phyloP scores from a whole-genome alignment of 108 stramenopile genomes.

The Nitzschia palea region DNA sequence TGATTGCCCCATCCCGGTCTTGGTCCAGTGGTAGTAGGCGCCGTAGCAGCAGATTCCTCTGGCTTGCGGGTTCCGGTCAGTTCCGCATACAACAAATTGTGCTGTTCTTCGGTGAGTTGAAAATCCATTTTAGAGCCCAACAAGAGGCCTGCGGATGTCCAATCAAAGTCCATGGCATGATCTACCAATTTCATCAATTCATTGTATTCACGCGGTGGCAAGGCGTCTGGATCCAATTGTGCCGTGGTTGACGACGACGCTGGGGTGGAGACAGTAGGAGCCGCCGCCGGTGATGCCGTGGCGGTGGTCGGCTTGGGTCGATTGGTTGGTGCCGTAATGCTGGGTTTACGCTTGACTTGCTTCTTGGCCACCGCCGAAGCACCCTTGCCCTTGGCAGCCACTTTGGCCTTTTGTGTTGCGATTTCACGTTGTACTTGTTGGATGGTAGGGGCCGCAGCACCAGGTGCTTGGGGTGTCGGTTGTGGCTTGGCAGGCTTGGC shows the following conservation, averaged over 20 bases:
- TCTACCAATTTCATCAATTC: conserved; percentile 75
- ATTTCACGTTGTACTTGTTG: conserved; percentile 31
- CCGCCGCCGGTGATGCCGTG: conserved; percentile 4
- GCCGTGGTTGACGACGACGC: conserved; percentile 12
- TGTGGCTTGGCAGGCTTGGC: conserved; percentile 6
- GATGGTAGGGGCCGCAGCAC: conserved; percentile 9
- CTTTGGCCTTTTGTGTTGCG: conserved; percentile 31
- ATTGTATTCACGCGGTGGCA: conserved; percentile 59
- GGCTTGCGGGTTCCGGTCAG: background rate
- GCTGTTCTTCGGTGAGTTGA: conserved; percentile 55
- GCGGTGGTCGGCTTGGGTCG: background rate
- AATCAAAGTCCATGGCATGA: conserved; percentile 73
- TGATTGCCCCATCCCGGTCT: conserved; percentile 61
- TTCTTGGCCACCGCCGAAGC: conserved; percentile 7
- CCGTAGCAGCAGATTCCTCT: background rate
- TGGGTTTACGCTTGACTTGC: conserved; percentile 7
- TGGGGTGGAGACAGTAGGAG: conserved; percentile 24
- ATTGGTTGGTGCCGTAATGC: conserved; percentile 2
- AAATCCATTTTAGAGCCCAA: conserved; percentile 44
- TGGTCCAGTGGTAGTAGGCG: conserved; percentile 10
- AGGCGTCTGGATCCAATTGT: conserved; percentile 7
- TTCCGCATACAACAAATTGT: conserved; percentile 56
- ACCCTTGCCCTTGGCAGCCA: background rate
- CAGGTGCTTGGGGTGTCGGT: conserved; percentile 4
- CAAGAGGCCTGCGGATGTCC: conserved; percentile 52